Base-by-base conservation (phyloP, 192 early-diverging fungal genomes). In the Podila horticola region DNA sequence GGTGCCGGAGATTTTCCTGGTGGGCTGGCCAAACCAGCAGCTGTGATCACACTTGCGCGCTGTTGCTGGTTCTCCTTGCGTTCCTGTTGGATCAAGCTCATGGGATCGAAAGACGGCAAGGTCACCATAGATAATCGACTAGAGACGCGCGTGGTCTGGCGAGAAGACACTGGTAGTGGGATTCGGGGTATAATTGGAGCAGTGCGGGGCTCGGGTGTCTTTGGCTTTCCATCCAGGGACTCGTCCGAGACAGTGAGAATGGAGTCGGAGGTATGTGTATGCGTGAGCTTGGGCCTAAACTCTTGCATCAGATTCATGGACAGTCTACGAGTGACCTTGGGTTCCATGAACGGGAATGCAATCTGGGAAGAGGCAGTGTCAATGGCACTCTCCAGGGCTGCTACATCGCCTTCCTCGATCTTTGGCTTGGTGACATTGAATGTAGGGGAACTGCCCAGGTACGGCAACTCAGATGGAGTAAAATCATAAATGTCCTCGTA, bases 291-390 rank as follows among this genome's bases (percentile, higher is more conserved):
- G 30, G 77, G 82, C 61, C 69, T 38, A 58, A 82, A 64, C 29
- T 83, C 83, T 55, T 82, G 79, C 88, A 89, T 89, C 51, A 87
- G 63, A 58, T 85, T 87, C 84, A 89, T 79, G 13, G 88, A 89
- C 52, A 89, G 72, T 3, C 88, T 59, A 10, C 88, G 82, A 55
- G 83, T 79, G 22, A 85, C 74, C 52, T 85, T 85, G 17, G 84
- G 79, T 22, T 85, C 84, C 74, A 85, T 82, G 61, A 85, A 85
- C 19, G 74, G 74, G 60, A 75, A 83, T 5, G 73, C 65, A 30
- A 84, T 75, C 63, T 85, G 84, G 0, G 84, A 85, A 3, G 64
- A 51, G 0, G 70, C 84, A 22, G 69, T 85, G 30, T 85, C 79
- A 17, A 85, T 82, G 2, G 67, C 74, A 20, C 70, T 81, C 52